Conservation (phyloP, 108 stramenopile species). For the Pseudonitzschia pungens region DNA sequence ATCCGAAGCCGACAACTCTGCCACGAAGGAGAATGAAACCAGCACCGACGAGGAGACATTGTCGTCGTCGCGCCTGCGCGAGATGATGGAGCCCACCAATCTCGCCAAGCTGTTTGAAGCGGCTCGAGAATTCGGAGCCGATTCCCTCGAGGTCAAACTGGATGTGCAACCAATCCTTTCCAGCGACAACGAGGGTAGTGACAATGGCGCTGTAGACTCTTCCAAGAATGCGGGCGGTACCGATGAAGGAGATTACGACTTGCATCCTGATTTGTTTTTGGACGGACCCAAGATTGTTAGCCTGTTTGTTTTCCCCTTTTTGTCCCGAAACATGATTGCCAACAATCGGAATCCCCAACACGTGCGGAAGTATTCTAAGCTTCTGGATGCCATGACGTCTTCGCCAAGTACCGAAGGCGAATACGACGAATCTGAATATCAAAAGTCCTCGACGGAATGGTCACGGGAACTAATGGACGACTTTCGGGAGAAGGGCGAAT, state of each 20-base stretch:
- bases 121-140: constrained; percentile 28
- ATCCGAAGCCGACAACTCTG: not conserved
- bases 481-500: constrained; percentile 24
- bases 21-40: not conserved
- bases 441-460: not conserved
- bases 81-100: constrained; percentile 23
- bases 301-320: constrained; percentile 39
- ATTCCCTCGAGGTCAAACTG: constrained; percentile 20
- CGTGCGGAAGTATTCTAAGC: not conserved
- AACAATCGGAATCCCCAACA: not conserved
- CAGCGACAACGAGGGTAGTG: not conserved
- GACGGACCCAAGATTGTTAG: constrained; percentile 2
- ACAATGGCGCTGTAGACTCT: not conserved
- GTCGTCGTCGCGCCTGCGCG: not conserved
- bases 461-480: constrained; percentile 4
- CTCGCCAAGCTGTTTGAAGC: constrained; percentile 19
- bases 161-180: constrained; percentile 17
- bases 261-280: not conserved
- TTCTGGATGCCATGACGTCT: not conserved
- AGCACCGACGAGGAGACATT: too few species aligned
- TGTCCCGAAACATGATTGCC: constrained; percentile 16
- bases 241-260: not conserved
- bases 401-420: not conserved
- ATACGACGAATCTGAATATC: not conserved
- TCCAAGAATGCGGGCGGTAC: not conserved